Evolutionary conservation across 768 basidiomycete species (phyloP), one percentile per base, ranked within the genome.

Genomic region (Termitomyces sp.): DNA sequence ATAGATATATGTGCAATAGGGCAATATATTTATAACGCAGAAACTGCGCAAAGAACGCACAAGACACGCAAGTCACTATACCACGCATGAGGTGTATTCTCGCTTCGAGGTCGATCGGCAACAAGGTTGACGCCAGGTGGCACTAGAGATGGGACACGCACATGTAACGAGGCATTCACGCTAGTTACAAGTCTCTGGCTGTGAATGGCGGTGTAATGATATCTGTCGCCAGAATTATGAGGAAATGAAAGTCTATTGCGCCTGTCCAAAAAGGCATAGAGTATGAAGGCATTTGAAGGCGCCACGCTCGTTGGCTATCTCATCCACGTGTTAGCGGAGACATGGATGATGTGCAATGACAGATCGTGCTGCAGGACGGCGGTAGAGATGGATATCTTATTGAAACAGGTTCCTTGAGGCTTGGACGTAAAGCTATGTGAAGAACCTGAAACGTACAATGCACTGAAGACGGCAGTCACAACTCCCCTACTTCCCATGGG

Each of bases 401-500:
- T 54, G 54, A 58, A 61, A 59, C 61, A 47, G 38, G 52, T 53
- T 62, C 47, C 58, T 51, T 59, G 44, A 58, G 59, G 51, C 19
- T 37, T 21, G 16, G 50, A 52, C 53, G 58, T 55, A 59, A 54
- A 57, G 38, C 42, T n/a, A 49, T 21, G 25, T 38, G 42, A 53
- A 54, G 58, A 42, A 32, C 37, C 27, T 53, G 51, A 53, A 57
- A 65, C 61, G 59, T 49, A 63, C 64, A 59, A 50, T 63, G 32
- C 25, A 44, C 44, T 42, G 43, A 52, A 21, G 46, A 35, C 35
- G 31, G 21, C 41, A 9, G 44, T 68, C 79, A 91, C 70, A 92
- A 64, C 64, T 90, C 90, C 52, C 84, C 90, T 9, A 83, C 77
- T 70, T 88, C 88, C 90, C 90, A 92, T 58, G 90, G 86, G 35